Base-by-base conservation (phyloP, 2,329 filamentous ascomycete genomes). In the Fusarium floridanum region DNA sequence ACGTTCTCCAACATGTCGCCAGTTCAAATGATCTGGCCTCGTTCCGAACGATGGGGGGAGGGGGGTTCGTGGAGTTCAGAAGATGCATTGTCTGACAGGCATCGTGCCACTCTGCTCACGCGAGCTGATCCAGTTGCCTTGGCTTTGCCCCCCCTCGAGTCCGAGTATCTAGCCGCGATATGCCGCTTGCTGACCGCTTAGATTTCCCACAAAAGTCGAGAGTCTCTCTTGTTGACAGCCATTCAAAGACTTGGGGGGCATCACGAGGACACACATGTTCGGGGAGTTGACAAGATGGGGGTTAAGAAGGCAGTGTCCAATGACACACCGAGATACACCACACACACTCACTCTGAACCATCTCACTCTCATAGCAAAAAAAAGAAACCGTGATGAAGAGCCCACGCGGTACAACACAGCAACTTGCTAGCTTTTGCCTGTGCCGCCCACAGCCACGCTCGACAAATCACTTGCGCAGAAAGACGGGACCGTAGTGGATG, bases 401-500 rank as follows among this genome's bases (percentile, higher is more conserved):
- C 68, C 45, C 71, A 74, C 71, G 72, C 61, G 64, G 61, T 72
- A 64, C 64, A 45, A 29, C 34, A 32, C 63, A 24, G 9, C 27
- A 14, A 29, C 22, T 22, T 45, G 10, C 10, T 34, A 50, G 12
- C 24, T 27, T 50, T 27, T 50, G 16, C 24, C 7, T 50, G 45
- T 50, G 45, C 24, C 16, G 50, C 24, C 45, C 45, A 61, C 41
- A 34, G 32, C 27, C 32, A 48, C 43, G 43, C 41, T 11, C 67
- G 67, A 71, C 48, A 75, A 37, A 64, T 55, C 20, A 48, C 36
- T 24, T n/a, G 29, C 43, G 43, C 43, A 32, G 27, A 34, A 34
- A 34, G 41, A 48, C 6, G 16, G 45, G 17, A 22, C 50, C 29
- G 29, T 24, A 24, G 29, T 36, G 55, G 55, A 41, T 59, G 34